Evolutionary conservation across 139 green algal genomes (phyloP).

Genomic region (Chlorella sorokiniana): DNA sequence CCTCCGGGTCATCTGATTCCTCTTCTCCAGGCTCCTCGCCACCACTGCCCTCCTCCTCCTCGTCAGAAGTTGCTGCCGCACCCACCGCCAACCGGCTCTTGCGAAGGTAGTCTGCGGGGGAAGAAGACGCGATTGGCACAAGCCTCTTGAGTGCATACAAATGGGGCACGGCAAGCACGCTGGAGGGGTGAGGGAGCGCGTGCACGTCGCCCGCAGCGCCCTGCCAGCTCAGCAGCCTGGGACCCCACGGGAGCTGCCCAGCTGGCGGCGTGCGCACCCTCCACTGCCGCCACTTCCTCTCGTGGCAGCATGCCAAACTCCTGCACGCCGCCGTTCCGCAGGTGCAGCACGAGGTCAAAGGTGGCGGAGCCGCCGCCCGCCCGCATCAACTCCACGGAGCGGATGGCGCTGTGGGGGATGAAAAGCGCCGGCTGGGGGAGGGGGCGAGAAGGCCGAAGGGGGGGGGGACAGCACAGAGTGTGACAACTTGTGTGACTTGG

Average conservation of each 20-base stretch:
- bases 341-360: slow-evolving; percentile 50
- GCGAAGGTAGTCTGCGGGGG: slow-evolving; percentile 26
- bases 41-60: slow-evolving; percentile 4
- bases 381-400: slow-evolving; percentile 41
- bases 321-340: slow-evolving; percentile 5
- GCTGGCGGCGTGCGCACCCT: slow-evolving; percentile 5
- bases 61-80: slow-evolving; percentile 16
- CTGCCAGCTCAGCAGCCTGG: background rate
- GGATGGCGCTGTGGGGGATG: slow-evolving; percentile 32
- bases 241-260: background rate
- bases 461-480: background rate
- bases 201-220: background rate
- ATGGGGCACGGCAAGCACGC: no score
- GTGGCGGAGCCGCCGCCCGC: slow-evolving; percentile 46
- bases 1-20: slow-evolving; percentile 36
- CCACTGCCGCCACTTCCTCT: slow-evolving; percentile 7
- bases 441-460: background rate
- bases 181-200: no score
- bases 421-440: slow-evolving; percentile 45
- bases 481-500: background rate
- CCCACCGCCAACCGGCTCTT: slow-evolving; percentile 31
- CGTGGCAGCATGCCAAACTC: slow-evolving; percentile 45
- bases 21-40: background rate
- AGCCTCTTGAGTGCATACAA: background rate
- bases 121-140: background rate